phyloP scores from a whole-genome alignment of 306 rosid genomes.

The Astragalus glycyphyllos region DNA sequence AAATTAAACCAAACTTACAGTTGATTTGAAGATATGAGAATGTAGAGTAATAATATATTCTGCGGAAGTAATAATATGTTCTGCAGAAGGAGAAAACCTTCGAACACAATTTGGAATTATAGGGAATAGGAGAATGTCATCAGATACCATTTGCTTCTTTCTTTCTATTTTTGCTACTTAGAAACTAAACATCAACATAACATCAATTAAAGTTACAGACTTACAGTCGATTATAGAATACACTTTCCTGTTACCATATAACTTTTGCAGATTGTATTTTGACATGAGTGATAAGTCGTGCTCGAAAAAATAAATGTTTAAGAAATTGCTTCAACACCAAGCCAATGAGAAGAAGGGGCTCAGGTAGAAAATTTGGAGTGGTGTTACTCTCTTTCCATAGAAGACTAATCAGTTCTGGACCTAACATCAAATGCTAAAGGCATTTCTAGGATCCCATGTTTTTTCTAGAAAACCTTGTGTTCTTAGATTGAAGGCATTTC shows the following conservation, averaged over 20 bases:
- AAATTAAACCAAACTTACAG: constrained; percentile 12
- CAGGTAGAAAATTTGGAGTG: constrained; percentile 8
- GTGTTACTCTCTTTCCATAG: background rate
- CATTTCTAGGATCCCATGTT: constrained; percentile 19
- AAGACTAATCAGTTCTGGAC: constrained; percentile 11
- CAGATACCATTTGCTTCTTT: background rate
- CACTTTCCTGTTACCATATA: constrained; percentile 8
- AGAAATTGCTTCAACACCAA: constrained; percentile 21
- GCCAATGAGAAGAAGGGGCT: constrained; percentile 5
- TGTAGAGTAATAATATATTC: too few species aligned
- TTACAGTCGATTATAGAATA: constrained; percentile 23
- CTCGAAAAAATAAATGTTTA: constrained; percentile 3
- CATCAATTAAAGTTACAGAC: constrained; percentile 23
- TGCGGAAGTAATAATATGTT: background rate
- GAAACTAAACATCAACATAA: constrained; percentile 23
- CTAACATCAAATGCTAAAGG: constrained; percentile 27
- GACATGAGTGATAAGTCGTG: background rate
- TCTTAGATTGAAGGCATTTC: constrained; percentile 16
- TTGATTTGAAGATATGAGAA: too few species aligned
- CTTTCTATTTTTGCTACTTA: constrained; percentile 19
- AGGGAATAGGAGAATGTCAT: constrained; percentile 4
- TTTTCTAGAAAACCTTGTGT: constrained; percentile 7
- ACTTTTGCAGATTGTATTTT: constrained; percentile 16
- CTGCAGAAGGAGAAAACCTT: constrained; percentile 13
- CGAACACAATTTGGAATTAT: background rate